Evolutionary conservation across 495 filamentous ascomycete genomes (phyloP).

Genomic region (Tetracladium marchalianum): DNA sequence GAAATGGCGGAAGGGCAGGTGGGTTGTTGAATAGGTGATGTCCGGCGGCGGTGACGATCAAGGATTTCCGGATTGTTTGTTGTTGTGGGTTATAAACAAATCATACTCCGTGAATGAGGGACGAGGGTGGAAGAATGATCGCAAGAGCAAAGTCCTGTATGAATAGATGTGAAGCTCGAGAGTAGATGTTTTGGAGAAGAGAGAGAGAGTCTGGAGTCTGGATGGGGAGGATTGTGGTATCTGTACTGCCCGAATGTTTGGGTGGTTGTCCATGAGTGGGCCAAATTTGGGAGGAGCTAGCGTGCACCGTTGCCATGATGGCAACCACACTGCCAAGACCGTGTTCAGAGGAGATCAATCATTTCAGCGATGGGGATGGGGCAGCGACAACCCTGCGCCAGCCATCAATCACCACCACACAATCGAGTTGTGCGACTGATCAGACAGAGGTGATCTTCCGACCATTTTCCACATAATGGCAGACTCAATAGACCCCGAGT

Average conservation of each 20-base stretch:
- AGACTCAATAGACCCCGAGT: constrained; percentile 34
- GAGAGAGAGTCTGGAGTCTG: constrained; percentile 7
- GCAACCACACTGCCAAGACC: constrained; percentile 1
- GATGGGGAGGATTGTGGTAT: not conserved
- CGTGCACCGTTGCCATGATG: constrained; percentile 1
- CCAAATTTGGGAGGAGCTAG: constrained; percentile 11
- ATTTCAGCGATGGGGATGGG: not conserved
- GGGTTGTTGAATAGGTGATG: no score
- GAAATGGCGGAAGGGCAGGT: no score
- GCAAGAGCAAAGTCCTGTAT: not conserved
- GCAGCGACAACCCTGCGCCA: not conserved
- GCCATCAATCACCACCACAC: no score
- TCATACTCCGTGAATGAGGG: constrained; percentile 3
- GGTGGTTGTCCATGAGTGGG: constrained; percentile 3
- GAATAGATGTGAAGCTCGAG: constrained; percentile 6
- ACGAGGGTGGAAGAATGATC: not conserved
- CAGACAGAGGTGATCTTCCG: not conserved
- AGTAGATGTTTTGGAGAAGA: constrained; percentile 1
- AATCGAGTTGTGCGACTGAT: not conserved
- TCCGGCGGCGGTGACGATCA: not conserved
- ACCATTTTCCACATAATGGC: constrained; percentile 16
- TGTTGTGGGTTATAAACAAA: constrained; percentile 5
- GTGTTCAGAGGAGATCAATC: not conserved
- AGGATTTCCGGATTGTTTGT: constrained; percentile 6
- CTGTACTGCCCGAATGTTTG: not conserved